Base-by-base conservation (phyloP, 371 early-diverging fungal species). In the Rhizopus sp. region DNA sequence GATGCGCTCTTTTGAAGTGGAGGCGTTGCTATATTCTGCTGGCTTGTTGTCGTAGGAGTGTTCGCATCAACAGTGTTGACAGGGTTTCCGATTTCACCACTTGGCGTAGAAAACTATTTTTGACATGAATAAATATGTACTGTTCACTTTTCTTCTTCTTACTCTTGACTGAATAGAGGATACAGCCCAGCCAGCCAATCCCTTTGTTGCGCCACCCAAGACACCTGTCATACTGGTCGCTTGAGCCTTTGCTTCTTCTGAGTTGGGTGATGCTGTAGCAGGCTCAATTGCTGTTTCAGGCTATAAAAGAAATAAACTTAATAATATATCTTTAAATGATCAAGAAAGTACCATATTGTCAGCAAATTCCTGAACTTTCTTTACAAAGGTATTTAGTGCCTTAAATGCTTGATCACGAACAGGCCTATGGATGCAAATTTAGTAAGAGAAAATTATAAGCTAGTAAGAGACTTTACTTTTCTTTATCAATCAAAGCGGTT, bases 371-470 rank as follows among this genome's bases (percentile, higher is more conserved):
- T 93, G 88, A 12, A 93, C 55, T 29, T 80, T 75, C 33, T 72
- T 77, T 1, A 90, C 52, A 67, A 93, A 88, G 4, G 75, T 58
- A 4, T 86, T 73, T 34, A 93, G 57, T 3, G 90, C 78, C 57
- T 86, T 90, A 59, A 91, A 84, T 2, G 95, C 95, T 60, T 92
- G 92, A 17, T 73, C 80, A 15, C 96, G 90, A 5, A 94, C 93
- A 42, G 78, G 64, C 69, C 87, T 86, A 64, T 39, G 2, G 8
- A 32, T 56, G 37, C 7, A 7, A 7, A 5, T 37, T 38, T 38
- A 33, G 55, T 30, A 33, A n/a, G 39, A 44, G 13, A 44, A 39
- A 30, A 4, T 50, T 23, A 7, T 10, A 9, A 9, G 61, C 76
- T 23, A 23, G 23, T 23, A 23, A 23, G 23, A 23, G 23, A 23